These are phyloP conservation scores for Talaromyces sp. DNA, from an alignment of 2,329 filamentous ascomycete species.

Conservation along the genomic window DNA sequence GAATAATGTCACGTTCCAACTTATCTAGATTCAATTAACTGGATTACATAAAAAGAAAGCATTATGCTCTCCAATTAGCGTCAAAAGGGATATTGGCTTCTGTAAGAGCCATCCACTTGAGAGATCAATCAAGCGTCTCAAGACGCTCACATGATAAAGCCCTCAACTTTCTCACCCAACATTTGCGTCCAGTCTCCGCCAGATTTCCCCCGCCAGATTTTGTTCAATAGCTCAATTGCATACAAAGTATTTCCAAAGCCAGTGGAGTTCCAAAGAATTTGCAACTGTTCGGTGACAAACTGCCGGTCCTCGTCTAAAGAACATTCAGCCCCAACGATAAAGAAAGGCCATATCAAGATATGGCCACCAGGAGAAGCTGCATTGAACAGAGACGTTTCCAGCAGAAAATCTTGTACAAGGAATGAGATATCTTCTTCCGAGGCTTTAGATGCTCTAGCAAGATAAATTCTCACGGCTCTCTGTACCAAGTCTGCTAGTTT, in stretches of 20 bases:
- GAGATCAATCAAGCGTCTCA: too few relatives aligned
- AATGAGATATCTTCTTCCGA: neutral
- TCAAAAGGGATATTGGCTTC: too few relatives aligned
- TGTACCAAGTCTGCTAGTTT: slow-evolving; percentile 12
- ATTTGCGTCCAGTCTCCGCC: neutral
- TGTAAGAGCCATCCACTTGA: too few relatives aligned
- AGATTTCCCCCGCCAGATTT: neutral
- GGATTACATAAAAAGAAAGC: too few relatives aligned
- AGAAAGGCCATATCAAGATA: slow-evolving; percentile 14
- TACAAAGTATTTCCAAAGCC: slow-evolving; percentile 12
- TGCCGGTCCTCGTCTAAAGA: neutral
- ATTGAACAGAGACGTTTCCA: slow-evolving; percentile 5
- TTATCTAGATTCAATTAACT: too few relatives aligned
- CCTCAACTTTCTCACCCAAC: neutral
- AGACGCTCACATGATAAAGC: slow-evolving; percentile 4
- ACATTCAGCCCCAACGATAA: slow-evolving; percentile 10
- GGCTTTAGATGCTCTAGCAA: slow-evolving; percentile 1
- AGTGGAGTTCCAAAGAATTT: slow-evolving; percentile 6
- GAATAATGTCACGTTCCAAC: too few relatives aligned
- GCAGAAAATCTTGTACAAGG: slow-evolving; percentile 4
- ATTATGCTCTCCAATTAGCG: too few relatives aligned
- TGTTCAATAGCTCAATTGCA: slow-evolving; percentile 5
- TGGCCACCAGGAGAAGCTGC: slow-evolving; percentile 7
- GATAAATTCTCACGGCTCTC: slow-evolving; percentile 15
- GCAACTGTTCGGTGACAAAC: slow-evolving; percentile 7